Evolutionary conservation across 2,329 filamentous ascomycete genomes (phyloP), one percentile per base, ranked within the genome.

Genomic region (Colletotrichum filicis): DNA sequence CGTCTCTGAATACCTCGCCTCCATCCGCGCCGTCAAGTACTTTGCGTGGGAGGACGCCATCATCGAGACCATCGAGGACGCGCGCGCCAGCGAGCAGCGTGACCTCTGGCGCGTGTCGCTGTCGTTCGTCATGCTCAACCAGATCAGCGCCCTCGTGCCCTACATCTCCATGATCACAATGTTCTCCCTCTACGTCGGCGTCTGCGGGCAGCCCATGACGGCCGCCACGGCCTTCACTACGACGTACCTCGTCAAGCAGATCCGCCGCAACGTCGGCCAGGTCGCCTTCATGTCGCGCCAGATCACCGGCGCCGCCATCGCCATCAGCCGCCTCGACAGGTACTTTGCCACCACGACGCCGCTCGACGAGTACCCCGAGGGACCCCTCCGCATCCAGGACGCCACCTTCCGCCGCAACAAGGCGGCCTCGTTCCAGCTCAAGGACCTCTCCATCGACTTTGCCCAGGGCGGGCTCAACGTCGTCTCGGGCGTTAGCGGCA

Each of bases 161-260:
- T 86, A 87, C 68, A 76, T 89, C 8, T 82, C 87, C 19, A 79
- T 91, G 32, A 79, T 91, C 16, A 80, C 87, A 63, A 90, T 90
- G 80, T 90, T 91, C 76, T 83, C 83, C 16, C 78, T 88, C 11
- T 85, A 90, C 66, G 86, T 88, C 2, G 82, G 85, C 1, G 82
- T 88, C 14, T 83, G 84, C 30, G 82, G 85, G 66, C 80, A 84
- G 70, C 83, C 83, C 4, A 82, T 91, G 16, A 86, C 87, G 9
- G 88, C 89, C 14, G 87, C 88, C n/a, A 83, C 87, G 52, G 89
- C 89, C 11, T 91, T 91, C 75, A 91, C 89, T 3, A 86, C 89
- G 1, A 83, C 90, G 9, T 86, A 84, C 8, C 82, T 91, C 8
- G 84, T 90, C 75, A 85, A 86, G 75, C 88, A 85, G 2, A 82